Evolutionary conservation across 116 monocot genomes (phyloP), one percentile per base, ranked within the genome.

Genomic region (Phalaenopsis hybrid): DNA sequence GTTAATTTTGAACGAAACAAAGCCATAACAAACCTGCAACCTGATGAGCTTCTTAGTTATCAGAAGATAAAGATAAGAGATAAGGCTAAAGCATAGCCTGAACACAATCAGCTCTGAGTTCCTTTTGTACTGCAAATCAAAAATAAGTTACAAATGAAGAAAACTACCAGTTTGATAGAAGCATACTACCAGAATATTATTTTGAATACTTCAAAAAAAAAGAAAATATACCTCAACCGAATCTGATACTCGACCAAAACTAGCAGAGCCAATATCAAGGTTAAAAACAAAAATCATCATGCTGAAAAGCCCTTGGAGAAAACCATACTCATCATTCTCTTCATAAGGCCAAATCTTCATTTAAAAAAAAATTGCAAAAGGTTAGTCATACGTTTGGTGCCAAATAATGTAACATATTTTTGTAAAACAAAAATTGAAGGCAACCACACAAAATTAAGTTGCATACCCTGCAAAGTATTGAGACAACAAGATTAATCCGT

Each of bases 261-360:
- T 79, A 46, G 85, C 79, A 17, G 88, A 85, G 17, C 63, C 83
- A 82, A 59, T 37, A 85, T 93, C 91, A 58, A 83, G 79, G 37
- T 85, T 81, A 81, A 97, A 94, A 85, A 91, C 77, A 87, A 18
- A 34, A 55, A 57, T 79, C 92, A 97, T 97, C 91, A 90, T 82
- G 50, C 75, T 49, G 83, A 97, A 94, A 21, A 97, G 91, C 75
- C 84, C 87, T 89, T 94, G 92, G 81, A 92, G 85, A 83, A 93
- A 91, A 33, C 97, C 90, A 86, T 83, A 89, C 11, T 91, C 86
- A 78, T 93, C 90, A 83, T 77, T 90, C 83, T 97, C 97, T 83
- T 94, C 94, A 84, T 97, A 97, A 63, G 97, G 89, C 97, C 97
- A 97, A 75, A 97, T 92, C 97, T 97, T 72, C 5, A 88, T 33